Conservation (phyloP, 1,139 yeast genomes). For the Suhomyces choctaworum region DNA sequence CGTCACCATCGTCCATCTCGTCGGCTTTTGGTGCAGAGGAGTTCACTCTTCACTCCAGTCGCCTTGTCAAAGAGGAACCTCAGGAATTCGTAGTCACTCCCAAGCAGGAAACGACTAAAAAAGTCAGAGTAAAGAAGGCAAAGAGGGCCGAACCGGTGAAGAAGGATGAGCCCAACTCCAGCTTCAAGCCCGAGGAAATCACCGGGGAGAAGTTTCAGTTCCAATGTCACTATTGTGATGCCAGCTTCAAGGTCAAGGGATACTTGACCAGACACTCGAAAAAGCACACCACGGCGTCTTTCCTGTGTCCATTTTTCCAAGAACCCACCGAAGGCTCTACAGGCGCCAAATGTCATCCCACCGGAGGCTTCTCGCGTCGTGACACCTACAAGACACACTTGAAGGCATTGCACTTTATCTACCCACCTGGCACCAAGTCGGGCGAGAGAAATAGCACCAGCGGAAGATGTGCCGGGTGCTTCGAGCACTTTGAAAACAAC, state of each 20-base stretch:
- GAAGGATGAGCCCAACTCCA: not conserved
- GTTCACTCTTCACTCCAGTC: constrained; percentile 2
- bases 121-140: constrained; percentile 7
- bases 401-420: constrained; percentile 57
- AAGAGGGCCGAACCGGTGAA: constrained; percentile 2
- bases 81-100: constrained; percentile 5
- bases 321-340: constrained; percentile 26
- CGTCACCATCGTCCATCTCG: constrained; percentile 6
- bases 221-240: constrained; percentile 47
- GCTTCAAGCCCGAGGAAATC: not conserved
- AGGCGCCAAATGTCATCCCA: constrained; percentile 57
- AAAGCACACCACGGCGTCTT: constrained; percentile 55
- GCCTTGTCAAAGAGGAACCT: not conserved
- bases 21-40: constrained; percentile 1
- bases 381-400: constrained; percentile 61
- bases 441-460: constrained; percentile 42
- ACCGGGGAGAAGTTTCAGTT: constrained; percentile 15
- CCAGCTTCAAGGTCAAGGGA: constrained; percentile 55
- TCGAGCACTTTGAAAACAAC: constrained; percentile 48
- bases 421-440: constrained; percentile 58
- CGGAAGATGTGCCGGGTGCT: constrained; percentile 62
- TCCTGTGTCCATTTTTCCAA: constrained; percentile 54
- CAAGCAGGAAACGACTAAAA: constrained; percentile 6
- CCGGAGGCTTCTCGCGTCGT: constrained; percentile 59
- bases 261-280: constrained; percentile 57